Base-by-base conservation (phyloP, 2,329 filamentous ascomycete genomes). In the Dothideomycetes sp. region DNA sequence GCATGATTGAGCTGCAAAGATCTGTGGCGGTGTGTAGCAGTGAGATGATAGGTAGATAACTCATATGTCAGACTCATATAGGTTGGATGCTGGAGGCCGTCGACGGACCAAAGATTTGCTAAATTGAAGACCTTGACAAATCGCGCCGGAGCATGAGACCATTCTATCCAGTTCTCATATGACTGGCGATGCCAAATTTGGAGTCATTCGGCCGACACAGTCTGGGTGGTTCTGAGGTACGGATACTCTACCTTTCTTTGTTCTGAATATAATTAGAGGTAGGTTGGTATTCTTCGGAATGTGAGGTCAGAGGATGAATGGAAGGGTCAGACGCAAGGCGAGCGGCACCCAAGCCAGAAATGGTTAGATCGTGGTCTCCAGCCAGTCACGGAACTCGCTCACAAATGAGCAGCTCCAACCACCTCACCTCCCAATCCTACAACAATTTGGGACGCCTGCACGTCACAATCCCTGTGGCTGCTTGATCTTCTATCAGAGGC, bases 1-100 rank as follows among this genome's bases (percentile, higher is more conserved):
- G 37, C 37, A 40, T 40, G 29, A 39, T 33, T 40, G 37, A 40
- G 37, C 37, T 40, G 37, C 37, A 33, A 40, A 40, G 33, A 29
- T 28, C 37, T 20, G 33, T 25, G 25, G 29, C 29, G 16, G 29
- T 27, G 37, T 40, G 37, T 40, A 40, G 29, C 37, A 33, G 37
- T 40, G 29, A 40, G 37, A 40, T 40, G 18, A 33, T 23, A 18
- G 19, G 11, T 13, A 32, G 10, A 25, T 32, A 29, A 32, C 15
- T 29, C 20, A 29, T 40, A 40, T 40, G 37, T 40, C 37, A 40
- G 37, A 40, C 22, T 33, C 28, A 13, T 40, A 40, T 40, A 29
- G 37, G 37, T 40, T 40, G 29, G 16, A 40, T 40, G 37, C 37
- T 40, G 29, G 29, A 33, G 37, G 37, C 37, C 37, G 37, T 40